Evolutionary conservation across 1,284 basidiomycete genomes (phyloP), one percentile per base, ranked within the genome.

Genomic region (Tremellales sp.): DNA sequence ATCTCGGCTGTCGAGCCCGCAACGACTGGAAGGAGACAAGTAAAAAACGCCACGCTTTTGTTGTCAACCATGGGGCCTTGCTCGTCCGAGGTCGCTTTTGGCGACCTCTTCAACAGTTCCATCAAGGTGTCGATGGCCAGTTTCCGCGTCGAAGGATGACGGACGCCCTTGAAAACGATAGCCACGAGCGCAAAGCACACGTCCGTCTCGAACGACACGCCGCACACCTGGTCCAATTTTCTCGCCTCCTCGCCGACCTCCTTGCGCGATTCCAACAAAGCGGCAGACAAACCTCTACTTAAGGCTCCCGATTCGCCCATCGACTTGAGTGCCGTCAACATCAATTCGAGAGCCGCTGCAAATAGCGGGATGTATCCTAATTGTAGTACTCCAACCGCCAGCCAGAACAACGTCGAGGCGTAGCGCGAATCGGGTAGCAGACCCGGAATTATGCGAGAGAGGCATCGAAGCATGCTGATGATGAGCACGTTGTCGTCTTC

Each of bases 391-490:
- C 84, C 83, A 26, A 92, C 82, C 2, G 85, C 86, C 8, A 92
- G 74, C 89, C 90, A 92, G 73, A 91, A 88, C 13, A 92, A 74
- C 50, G 81, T 81, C 16, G 78, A 73, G 7, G 86, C 74, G 67
- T 90, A 90, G 48, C 86, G 78, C 31, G 86, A 87, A 41, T 81
- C 78, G 37, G 78, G 73, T 1, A 79, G 74, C 9, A 90, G 74
- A 10, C 82, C 82, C 13, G 85, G 82, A 6, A 88, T 79, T 46
- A 91, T 79, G 56, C 83, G 83, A 61, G 81, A 81, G 54, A 93
- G 79, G 69, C 87, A 90, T 49, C 87, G 80, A 25, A 92, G 77
- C 84, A 94, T 91, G 72, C 85, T 86, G 57, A 88, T 81, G 28
- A 91, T 79, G 6, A 85, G 53, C 24, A 65, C 51, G n/a, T 61